Conservation (phyloP, 139 green algal genomes). For the Tetradesmus obliquus region DNA sequence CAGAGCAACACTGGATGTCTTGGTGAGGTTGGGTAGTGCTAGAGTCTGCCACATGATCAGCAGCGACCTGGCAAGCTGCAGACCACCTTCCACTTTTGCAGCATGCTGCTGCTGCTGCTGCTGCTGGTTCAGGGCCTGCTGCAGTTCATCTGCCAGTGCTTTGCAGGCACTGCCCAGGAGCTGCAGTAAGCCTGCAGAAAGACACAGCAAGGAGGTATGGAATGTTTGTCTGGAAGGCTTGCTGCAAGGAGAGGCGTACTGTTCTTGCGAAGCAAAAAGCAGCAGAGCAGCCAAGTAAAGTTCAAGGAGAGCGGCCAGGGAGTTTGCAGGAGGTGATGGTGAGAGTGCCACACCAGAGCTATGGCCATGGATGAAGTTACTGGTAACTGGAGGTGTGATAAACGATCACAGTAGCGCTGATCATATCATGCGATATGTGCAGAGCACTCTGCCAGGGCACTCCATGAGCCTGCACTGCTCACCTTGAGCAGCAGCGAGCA, state of each 20-base stretch:
- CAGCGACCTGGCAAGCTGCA: background rate
- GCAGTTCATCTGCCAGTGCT: background rate
- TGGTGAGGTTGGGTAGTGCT: slow-evolving; percentile 52
- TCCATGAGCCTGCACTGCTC: no score
- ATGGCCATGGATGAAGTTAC: no score
- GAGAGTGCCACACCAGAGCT: no score
- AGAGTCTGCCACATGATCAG: background rate
- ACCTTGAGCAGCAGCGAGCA: no score
- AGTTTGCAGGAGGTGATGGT: no score
- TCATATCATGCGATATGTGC: no score
- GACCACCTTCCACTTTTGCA: background rate
- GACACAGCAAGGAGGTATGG: background rate
- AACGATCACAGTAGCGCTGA: no score
- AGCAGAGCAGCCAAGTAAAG: background rate
- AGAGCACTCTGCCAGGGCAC: no score
- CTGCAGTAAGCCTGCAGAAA: background rate
- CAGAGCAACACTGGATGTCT: slow-evolving; percentile 60
- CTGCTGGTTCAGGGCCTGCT: background rate
- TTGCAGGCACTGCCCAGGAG: background rate
- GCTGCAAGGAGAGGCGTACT: background rate
- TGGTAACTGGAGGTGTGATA: no score
- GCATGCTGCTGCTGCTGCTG: slow-evolving; percentile 5
- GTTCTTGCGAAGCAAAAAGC: background rate
- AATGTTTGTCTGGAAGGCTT: background rate
- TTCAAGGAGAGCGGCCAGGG: no score